phyloP scores from a whole-genome alignment of 192 early-diverging fungal species.

The Cetraspora pellucida region DNA sequence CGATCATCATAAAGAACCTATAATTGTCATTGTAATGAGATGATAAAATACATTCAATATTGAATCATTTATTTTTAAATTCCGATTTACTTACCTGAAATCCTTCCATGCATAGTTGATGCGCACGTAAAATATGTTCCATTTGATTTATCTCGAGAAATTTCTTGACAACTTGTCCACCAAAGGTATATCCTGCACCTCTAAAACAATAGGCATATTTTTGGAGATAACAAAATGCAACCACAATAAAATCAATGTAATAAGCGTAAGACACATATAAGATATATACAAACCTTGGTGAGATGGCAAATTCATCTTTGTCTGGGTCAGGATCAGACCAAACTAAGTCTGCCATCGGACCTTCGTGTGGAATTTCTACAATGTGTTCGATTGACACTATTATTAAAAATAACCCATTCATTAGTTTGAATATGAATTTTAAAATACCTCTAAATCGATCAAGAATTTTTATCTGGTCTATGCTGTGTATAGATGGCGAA shows the following conservation, averaged over 20 bases:
- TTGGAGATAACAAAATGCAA: not conserved
- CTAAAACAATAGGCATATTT: constrained; percentile 38
- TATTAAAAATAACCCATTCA: not conserved
- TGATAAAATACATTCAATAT: too few relatives aligned
- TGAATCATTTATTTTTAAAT: too few relatives aligned
- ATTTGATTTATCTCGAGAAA: constrained; percentile 80
- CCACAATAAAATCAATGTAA: not conserved
- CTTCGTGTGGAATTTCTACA: constrained; percentile 90
- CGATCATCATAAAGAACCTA: constrained; percentile 83
- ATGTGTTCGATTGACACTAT: not conserved
- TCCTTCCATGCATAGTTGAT: constrained; percentile 89
- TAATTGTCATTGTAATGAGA: not conserved
- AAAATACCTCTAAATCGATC: constrained; percentile 77
- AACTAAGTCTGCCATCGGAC: constrained; percentile 92
- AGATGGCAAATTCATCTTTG: constrained; percentile 77
- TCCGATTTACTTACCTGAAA: constrained; percentile 56
- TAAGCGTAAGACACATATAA: not conserved
- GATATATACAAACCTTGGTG: constrained; percentile 57
- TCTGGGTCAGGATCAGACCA: constrained; percentile 86
- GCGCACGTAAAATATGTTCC: constrained; percentile 81
- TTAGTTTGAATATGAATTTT: not conserved
- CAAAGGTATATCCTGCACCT: constrained; percentile 90
- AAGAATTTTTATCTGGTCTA: constrained; percentile 86
- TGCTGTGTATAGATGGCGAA: constrained; percentile 79
- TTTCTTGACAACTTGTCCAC: constrained; percentile 71